These are phyloP conservation scores for Colletotrichum camelliae DNA, from an alignment of 2,329 filamentous ascomycete genomes.

Conservation along the genomic window DNA sequence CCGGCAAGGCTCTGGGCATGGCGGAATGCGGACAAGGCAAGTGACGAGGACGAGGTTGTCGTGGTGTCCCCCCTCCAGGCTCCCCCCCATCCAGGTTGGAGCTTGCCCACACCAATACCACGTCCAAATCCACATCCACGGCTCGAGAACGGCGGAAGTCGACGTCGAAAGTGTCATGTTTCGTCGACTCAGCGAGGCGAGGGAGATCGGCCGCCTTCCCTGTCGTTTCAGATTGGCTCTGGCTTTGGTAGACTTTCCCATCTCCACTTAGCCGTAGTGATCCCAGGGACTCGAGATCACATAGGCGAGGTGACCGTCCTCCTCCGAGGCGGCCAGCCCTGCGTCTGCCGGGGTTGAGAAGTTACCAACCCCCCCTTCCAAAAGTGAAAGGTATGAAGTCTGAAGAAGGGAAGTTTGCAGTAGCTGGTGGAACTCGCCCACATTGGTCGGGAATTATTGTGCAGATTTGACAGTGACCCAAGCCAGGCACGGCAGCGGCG, in stretches of 20 bases:
- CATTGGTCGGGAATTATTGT: conserved; percentile 12
- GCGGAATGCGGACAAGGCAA: neutral
- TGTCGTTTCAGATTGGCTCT: conserved; percentile 19
- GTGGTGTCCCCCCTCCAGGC: neutral
- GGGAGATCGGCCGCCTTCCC: conserved; percentile 17
- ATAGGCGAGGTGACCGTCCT: neutral
- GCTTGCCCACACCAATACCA: neutral
- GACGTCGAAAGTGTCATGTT: conserved; percentile 21
- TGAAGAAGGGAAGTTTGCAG: neutral
- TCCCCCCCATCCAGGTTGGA: neutral
- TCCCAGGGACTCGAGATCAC: conserved; percentile 7
- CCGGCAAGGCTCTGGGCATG: neutral
- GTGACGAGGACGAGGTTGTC: neutral
- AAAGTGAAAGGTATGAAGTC: neutral
- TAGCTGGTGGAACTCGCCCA: conserved; percentile 14
- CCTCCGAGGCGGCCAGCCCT: neutral
- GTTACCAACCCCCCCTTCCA: neutral
- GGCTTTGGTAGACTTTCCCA: conserved; percentile 3
- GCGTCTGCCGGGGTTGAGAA: neutral
- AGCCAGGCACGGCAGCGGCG: neutral
- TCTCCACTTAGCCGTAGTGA: neutral
- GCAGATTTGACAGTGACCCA: conserved; percentile 17
- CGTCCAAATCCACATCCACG: neutral
- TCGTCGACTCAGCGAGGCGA: conserved; percentile 20
- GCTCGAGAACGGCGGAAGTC: neutral